phyloP scores from a whole-genome alignment of 371 early-diverging fungal genomes.

The Blakeslea trispora region DNA sequence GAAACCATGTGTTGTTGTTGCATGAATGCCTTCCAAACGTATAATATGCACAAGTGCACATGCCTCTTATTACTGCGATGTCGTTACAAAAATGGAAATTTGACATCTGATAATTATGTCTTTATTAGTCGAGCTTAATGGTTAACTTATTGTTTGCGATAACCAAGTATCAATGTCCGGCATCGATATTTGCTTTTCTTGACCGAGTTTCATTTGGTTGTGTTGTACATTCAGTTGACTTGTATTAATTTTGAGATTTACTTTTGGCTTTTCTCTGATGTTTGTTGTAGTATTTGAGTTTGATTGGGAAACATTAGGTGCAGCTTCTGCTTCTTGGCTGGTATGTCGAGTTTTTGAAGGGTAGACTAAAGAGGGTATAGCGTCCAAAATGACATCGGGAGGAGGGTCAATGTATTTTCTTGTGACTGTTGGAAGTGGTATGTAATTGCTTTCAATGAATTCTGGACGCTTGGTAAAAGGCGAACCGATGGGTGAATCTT shows the following conservation, averaged over 20 bases:
- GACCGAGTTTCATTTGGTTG: neutral
- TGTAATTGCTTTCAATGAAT: constrained; percentile 1
- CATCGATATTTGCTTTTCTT: neutral
- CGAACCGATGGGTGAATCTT: constrained; percentile 2
- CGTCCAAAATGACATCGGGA: constrained; percentile 2
- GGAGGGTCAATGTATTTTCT: constrained; percentile 4
- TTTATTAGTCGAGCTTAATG: too few relatives aligned
- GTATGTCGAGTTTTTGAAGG: neutral
- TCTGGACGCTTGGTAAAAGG: constrained; percentile 8
- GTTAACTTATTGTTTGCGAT: neutral
- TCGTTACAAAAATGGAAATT: too few relatives aligned
- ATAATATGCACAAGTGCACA: too few relatives aligned
- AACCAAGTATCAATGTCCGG: neutral
- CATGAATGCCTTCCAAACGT: too few relatives aligned
- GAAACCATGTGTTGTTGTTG: too few relatives aligned
- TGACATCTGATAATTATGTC: too few relatives aligned
- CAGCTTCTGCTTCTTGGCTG: neutral
- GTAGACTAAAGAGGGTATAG: constrained; percentile 1
- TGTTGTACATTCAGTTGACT: neutral
- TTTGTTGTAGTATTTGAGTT: neutral
- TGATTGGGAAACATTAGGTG: neutral
- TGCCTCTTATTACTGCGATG: too few relatives aligned
- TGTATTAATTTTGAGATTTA: neutral
- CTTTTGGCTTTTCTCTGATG: neutral
- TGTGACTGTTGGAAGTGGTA: constrained; percentile 5